Conservation (phyloP, 2,329 filamentous ascomycete species). For the Trichoderma pleuroti region DNA sequence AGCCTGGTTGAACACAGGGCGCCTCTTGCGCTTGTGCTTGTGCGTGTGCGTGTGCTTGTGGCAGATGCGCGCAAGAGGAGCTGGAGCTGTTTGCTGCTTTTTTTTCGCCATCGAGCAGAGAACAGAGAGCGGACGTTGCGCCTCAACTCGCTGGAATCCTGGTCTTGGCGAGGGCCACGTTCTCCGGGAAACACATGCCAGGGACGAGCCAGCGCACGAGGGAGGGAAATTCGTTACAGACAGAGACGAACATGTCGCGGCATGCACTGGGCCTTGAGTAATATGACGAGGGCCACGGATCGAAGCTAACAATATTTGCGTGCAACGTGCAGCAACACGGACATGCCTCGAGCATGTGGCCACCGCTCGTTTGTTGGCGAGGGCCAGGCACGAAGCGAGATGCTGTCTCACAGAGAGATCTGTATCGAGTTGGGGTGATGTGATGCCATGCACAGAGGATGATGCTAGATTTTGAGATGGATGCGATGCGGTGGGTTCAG, state of each 20-base stretch:
- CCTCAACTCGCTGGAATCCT: not conserved
- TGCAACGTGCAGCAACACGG: not conserved
- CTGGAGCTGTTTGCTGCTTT: not conserved
- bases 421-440: slow-evolving; percentile 5
- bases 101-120: not conserved
- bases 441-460: slow-evolving; percentile 6
- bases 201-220: not conserved
- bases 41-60: not conserved
- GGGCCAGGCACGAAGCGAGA: slow-evolving; percentile 15
- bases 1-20: not conserved
- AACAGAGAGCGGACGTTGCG: not conserved
- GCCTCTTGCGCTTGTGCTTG: not conserved
- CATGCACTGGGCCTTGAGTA: slow-evolving; percentile 4
- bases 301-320: slow-evolving; percentile 2
- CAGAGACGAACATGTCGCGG: not conserved
- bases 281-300: not conserved
- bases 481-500: not conserved
- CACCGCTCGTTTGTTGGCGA: slow-evolving; percentile 10
- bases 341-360: slow-evolving; percentile 4
- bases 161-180: not conserved
- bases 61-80: not conserved
- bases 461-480: slow-evolving; percentile 2
- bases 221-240: slow-evolving; percentile 13
- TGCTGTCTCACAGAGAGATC: slow-evolving; percentile 18
- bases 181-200: slow-evolving; percentile 5